Evolutionary conservation across 345 rosid species (phyloP).

Genomic region (Litchi chinensis): DNA sequence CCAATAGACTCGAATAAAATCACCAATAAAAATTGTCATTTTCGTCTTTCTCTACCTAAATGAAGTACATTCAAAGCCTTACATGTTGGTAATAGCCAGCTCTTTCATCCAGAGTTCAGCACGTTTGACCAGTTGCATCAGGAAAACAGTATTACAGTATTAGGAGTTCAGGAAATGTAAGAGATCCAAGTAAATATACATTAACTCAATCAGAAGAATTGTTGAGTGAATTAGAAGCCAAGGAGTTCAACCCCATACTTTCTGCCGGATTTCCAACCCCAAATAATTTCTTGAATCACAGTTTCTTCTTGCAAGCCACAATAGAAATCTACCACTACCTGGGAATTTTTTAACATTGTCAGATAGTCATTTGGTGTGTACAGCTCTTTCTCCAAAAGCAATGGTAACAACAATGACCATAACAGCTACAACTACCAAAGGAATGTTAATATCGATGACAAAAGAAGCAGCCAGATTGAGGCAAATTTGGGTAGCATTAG

Average conservation of each 20-base stretch:
- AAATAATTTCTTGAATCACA: conserved; percentile 61
- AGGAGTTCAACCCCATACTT: conserved; percentile 56
- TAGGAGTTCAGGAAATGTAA: conserved; percentile 5
- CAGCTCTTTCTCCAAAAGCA: not conserved
- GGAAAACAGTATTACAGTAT: conserved; percentile 16
- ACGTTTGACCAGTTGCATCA: conserved; percentile 74
- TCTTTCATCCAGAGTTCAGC: too few species aligned
- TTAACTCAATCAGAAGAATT: conserved; percentile 34
- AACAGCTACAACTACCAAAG: too few species aligned
- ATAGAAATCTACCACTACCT: conserved; percentile 96
- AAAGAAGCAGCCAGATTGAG: not conserved
- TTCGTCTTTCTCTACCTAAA: conserved; percentile 1
- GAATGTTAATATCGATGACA: not conserved
- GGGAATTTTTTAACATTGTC: conserved; percentile 22
- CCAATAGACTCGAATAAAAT: conserved; percentile 25
- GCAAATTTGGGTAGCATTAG: not conserved
- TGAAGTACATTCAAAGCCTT: conserved; percentile 27
- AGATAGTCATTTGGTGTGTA: conserved; percentile 17
- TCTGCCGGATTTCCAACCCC: conserved; percentile 86
- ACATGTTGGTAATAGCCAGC: conserved; percentile 56
- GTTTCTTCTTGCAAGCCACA: conserved; percentile 80
- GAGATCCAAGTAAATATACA: conserved; percentile 17
- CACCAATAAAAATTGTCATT: conserved; percentile 5
- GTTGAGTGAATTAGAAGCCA: conserved; percentile 29
- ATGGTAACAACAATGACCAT: not conserved